A percentile compares a stretch with the other conserved stretches of the same genome.
Conservation (phyloP, 208 protist species). For the Leishmania gerbilli region DNA sequence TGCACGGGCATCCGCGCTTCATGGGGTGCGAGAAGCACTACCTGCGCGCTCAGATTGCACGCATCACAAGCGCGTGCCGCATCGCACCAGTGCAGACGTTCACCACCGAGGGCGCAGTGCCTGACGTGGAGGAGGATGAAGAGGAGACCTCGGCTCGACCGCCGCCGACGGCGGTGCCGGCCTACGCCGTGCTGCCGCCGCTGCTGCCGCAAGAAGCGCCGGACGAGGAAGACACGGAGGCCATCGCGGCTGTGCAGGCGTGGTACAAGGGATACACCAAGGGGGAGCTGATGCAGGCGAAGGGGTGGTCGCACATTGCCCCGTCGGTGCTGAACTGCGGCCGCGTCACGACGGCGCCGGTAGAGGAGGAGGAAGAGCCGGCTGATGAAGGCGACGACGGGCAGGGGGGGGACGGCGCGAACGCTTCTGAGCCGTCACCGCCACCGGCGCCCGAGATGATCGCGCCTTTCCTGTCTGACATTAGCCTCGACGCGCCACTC, state of each 20-base stretch:
- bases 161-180: slow-evolving; percentile 62
- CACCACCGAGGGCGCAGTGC: slow-evolving; percentile 80
- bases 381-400: slow-evolving; percentile 25
- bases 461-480: slow-evolving; percentile 78
- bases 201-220: slow-evolving; percentile 82
- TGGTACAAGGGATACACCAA: slow-evolving; percentile 85
- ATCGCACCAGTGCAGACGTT: slow-evolving; percentile 86
- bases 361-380: slow-evolving; percentile 33
- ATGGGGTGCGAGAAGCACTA: slow-evolving; percentile 93
- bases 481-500: slow-evolving; percentile 75
- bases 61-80: slow-evolving; percentile 90
- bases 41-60: slow-evolving; percentile 95
- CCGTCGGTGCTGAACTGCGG: slow-evolving; percentile 78
- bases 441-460: slow-evolving; percentile 74
- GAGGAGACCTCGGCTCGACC: slow-evolving; percentile 45
- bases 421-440: slow-evolving; percentile 13
- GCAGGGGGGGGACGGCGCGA: slow-evolving; percentile 18
- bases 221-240: slow-evolving; percentile 81
- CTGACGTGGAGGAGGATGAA: slow-evolving; percentile 77
- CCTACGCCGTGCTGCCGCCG: slow-evolving; percentile 80
- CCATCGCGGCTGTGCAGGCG: slow-evolving; percentile 51
- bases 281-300: slow-evolving; percentile 87
- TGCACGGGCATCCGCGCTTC: slow-evolving; percentile 92
- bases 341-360: slow-evolving; percentile 47
- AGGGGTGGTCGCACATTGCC: slow-evolving; percentile 91